These are phyloP conservation scores for Salvia hispanica DNA, from an alignment of 257 asterid genomes.

Conservation along the genomic window DNA sequence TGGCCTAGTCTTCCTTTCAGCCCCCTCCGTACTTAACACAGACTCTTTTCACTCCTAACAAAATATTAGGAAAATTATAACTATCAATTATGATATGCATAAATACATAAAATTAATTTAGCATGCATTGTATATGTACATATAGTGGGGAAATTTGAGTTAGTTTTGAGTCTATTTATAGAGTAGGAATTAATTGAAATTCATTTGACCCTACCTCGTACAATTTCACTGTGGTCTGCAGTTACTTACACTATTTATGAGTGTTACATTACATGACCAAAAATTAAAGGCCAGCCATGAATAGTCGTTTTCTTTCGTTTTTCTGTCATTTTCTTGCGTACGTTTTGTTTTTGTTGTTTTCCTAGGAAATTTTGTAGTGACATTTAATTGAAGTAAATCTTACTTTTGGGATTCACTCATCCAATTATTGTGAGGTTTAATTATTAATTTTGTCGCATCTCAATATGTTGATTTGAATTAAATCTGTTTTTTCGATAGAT, in stretches of 20 bases:
- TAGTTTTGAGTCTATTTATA: neutral
- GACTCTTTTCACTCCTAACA: neutral
- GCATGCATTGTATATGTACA: neutral
- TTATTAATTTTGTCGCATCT: no score
- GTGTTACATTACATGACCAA: slow-evolving; percentile 24
- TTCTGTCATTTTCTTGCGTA: slow-evolving; percentile 31
- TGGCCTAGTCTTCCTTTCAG: slow-evolving; percentile 27
- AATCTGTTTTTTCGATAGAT: no score
- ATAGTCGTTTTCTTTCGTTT: slow-evolving; percentile 29
- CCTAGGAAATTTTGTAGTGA: neutral
- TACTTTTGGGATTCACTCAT: neutral
- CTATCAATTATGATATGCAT: neutral
- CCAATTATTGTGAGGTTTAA: neutral
- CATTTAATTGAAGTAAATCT: neutral
- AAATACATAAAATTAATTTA: neutral
- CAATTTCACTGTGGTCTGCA: slow-evolving; percentile 18
- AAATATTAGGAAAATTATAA: neutral
- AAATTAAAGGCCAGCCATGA: slow-evolving; percentile 25
- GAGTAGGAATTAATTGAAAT: neutral
- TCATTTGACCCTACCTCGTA: slow-evolving; percentile 19
- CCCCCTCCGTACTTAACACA: slow-evolving; percentile 44
- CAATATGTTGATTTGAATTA: no score
- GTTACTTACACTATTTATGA: slow-evolving; percentile 31
- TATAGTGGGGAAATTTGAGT: neutral
- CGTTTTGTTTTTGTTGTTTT: slow-evolving; percentile 34